These are phyloP conservation scores for Chaetomium olivaceum DNA, from an alignment of 2,329 filamentous ascomycete species.

Conservation along the genomic window DNA sequence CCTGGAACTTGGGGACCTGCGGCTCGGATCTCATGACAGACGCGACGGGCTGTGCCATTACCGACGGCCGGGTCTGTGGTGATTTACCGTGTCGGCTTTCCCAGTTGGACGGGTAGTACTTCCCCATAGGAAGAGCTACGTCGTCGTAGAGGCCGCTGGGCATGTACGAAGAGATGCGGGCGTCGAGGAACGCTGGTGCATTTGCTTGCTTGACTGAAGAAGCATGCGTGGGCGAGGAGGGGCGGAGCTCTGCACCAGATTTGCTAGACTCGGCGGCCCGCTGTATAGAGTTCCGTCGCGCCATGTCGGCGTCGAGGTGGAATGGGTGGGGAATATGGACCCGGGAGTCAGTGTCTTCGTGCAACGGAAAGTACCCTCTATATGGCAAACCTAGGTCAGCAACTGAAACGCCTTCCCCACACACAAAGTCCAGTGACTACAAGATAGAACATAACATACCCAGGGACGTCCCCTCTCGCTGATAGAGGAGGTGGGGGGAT, in stretches of 20 bases:
- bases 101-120: slow-evolving; percentile 65
- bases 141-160: slow-evolving; percentile 50
- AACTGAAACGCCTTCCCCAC: neutral
- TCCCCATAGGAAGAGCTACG: slow-evolving; percentile 55
- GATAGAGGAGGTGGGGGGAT: slow-evolving; percentile 55
- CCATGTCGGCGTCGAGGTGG: slow-evolving; percentile 45
- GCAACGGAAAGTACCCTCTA: slow-evolving; percentile 62
- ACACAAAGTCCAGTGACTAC: neutral
- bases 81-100: slow-evolving; percentile 42
- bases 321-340: slow-evolving; percentile 56
- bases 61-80: neutral
- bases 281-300: slow-evolving; percentile 40
- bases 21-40: slow-evolving; percentile 39
- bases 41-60: slow-evolving; percentile 32
- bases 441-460: slow-evolving; percentile 46
- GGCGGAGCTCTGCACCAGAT: neutral
- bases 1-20: slow-evolving; percentile 36
- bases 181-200: slow-evolving; percentile 38
- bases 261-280: slow-evolving; percentile 38
- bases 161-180: slow-evolving; percentile 53
- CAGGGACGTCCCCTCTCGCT: slow-evolving; percentile 58
- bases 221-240: slow-evolving; percentile 10
- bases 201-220: slow-evolving; percentile 33
- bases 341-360: slow-evolving; percentile 54
- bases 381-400: neutral